A percentile compares a stretch with the other conserved stretches of the same genome.
phyloP scores from a whole-genome alignment of 805 yeast genomes.

The Suhomyces prunicola region DNA sequence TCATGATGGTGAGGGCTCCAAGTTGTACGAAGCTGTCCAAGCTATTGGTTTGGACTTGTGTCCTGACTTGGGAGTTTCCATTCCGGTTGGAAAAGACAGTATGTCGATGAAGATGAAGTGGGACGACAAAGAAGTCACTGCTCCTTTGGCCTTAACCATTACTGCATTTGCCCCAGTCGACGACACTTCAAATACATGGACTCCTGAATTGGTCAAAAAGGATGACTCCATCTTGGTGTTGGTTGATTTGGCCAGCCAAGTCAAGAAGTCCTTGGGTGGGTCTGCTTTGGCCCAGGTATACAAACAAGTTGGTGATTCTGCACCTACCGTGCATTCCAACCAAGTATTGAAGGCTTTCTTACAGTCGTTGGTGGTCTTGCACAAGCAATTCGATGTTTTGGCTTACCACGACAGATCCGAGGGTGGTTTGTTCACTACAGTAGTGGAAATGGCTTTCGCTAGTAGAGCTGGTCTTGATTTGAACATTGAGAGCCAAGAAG shows the following conservation, averaged over 20 bases:
- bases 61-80: constrained; percentile 85
- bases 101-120: constrained; percentile 99
- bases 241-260: constrained; percentile 70
- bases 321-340: constrained; percentile 80
- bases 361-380: constrained; percentile 67
- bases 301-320: constrained; percentile 75
- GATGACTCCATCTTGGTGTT: constrained; percentile 65
- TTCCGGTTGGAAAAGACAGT: constrained; percentile 98
- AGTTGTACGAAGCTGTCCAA: constrained; percentile 93
- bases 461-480: constrained; percentile 81
- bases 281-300: constrained; percentile 94
- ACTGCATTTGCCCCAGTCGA: constrained; percentile 90
- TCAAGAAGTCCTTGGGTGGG: constrained; percentile 71
- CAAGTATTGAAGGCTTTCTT: constrained; percentile 65
- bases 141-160: constrained; percentile 88
- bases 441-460: constrained; percentile 95
- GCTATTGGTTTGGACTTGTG: constrained; percentile 94
- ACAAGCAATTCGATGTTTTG: constrained; percentile 59
- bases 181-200: constrained; percentile 90
- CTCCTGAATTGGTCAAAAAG: constrained; percentile 67
- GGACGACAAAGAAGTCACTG: constrained; percentile 87
- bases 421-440: constrained; percentile 87
- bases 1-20: constrained; percentile 92
- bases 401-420: constrained; percentile 96
- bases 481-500: constrained; percentile 38